Base-by-base conservation (phyloP, 2,329 filamentous ascomycete genomes). In the Capronia coronata region DNA sequence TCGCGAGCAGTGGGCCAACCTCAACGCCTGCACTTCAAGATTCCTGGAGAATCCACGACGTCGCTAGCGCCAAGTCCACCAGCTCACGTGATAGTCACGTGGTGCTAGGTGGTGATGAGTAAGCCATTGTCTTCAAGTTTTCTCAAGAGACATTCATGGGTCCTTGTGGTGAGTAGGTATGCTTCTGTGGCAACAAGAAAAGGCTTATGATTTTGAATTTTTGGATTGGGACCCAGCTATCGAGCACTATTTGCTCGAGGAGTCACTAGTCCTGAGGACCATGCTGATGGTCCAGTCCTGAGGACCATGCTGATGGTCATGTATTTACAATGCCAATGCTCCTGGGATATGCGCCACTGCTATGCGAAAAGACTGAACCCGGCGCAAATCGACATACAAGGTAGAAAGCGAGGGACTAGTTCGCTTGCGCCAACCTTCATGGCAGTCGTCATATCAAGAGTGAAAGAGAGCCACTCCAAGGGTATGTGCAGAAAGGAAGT, bases 261-360 rank as follows among this genome's bases (percentile, higher is more conserved):
- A n/a, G n/a, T n/a, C n/a, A n/a, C 18, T 51, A 48, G 23, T 29
- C 29, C 3, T 5, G 23, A 42, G 51, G 50, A 51, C 45, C 51
- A 54, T 51, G 43, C 53, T 56, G 38, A 22, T 14, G 32, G 22
- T 39, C 18, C 48, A 48, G 23, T 29, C 29, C 3, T 5, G 23
- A 42, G 51, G 50, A 51, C 45, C 51, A 54, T 51, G 43, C 53
- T 56, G 48, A 56, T 54, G 51, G 49, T 51, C 50, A 55, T 47
- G 40, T 55, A 51, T 55, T 43, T 55, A 49, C 49, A 52, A 51
- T 37, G 39, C 30, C 43, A 48, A 38, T 49, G 27, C 32, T 43
- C 40, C 34, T 32, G 14, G 11, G 32, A 45, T 46, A 37, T 8
- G 34, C 34, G 34, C 51, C 51, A 23, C 32, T 40, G 51, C 51